Evolutionary conservation across 1,139 yeast genomes (phyloP).

Genomic region (Dujonia santamariae): DNA sequence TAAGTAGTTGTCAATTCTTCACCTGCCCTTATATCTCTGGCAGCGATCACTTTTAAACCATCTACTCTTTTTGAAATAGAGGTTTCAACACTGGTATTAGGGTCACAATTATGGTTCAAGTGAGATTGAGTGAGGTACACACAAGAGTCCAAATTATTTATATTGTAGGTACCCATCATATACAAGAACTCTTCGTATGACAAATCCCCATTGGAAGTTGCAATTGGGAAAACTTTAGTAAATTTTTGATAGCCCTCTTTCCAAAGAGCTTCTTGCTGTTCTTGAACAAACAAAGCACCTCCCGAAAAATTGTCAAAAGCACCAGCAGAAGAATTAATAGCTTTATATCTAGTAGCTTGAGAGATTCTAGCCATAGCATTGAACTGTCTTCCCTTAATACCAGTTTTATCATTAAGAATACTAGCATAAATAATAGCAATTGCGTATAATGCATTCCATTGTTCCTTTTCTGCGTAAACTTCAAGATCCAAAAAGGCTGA

Average conservation of each 20-base stretch:
- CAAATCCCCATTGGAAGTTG: conserved; percentile 26
- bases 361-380: conserved; percentile 67
- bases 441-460: conserved; percentile 70
- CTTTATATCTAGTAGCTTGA: conserved; percentile 62
- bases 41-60: conserved; percentile 61
- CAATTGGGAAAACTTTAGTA: conserved; percentile 45
- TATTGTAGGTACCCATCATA: conserved; percentile 69
- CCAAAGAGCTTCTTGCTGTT: conserved; percentile 63
- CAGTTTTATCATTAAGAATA: conserved; percentile 43
- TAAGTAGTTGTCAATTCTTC: conserved; percentile 72
- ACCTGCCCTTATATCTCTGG: conserved; percentile 54
- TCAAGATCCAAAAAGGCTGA: conserved; percentile 55
- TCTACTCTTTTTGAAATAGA: conserved; percentile 44
- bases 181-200: conserved; percentile 54
- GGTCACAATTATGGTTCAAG: conserved; percentile 74
- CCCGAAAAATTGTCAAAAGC: conserved; percentile 49
- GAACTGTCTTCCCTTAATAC: conserved; percentile 42
- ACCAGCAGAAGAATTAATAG: conserved; percentile 58
- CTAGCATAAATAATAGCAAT: conserved; percentile 57
- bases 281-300: conserved; percentile 50
- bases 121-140: conserved; percentile 64
- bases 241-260: conserved; percentile 52
- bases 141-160: conserved; percentile 68
- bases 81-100: conserved; percentile 58
- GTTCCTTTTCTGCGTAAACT: conserved; percentile 59